These are phyloP conservation scores for Kodamaea kakaduensis DNA, from an alignment of 805 yeast genomes.

Conservation along the genomic window DNA sequence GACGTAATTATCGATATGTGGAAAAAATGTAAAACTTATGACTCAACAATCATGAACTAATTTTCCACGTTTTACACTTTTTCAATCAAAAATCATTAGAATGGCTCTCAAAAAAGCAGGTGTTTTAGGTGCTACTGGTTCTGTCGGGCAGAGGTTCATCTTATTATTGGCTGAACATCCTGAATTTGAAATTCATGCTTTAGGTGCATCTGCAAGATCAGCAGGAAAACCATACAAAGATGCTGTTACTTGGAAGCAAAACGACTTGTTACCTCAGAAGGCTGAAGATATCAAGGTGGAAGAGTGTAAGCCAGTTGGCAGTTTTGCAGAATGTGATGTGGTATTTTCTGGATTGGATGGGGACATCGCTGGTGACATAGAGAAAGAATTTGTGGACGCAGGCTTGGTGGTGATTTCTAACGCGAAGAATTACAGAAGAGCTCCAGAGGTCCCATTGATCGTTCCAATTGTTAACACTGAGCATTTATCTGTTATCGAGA, in stretches of 20 bases:
- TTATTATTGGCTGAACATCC: slow-evolving; percentile 83
- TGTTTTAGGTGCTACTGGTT: slow-evolving; percentile 96
- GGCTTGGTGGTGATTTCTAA: slow-evolving; percentile 88
- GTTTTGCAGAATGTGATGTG: slow-evolving; percentile 84
- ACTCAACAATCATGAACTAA: background rate
- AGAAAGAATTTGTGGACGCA: slow-evolving; percentile 72
- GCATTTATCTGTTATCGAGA: slow-evolving; percentile 71
- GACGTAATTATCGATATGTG: too few species aligned
- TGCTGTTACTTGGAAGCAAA: slow-evolving; percentile 94
- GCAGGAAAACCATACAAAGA: slow-evolving; percentile 85
- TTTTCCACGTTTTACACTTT: background rate
- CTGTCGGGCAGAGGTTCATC: slow-evolving; percentile 95
- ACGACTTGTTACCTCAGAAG: slow-evolving; percentile 67
- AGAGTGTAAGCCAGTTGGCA: slow-evolving; percentile 69
- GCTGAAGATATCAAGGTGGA: slow-evolving; percentile 63
- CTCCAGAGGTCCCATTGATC: slow-evolving; percentile 78
- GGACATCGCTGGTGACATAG: slow-evolving; percentile 90
- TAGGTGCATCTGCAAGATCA: slow-evolving; percentile 92
- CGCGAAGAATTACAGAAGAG: slow-evolving; percentile 94
- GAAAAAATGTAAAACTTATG: slow-evolving; percentile 1
- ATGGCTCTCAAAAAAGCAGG: slow-evolving; percentile 51
- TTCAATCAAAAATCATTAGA: background rate
- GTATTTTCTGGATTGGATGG: slow-evolving; percentile 94
- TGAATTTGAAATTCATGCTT: slow-evolving; percentile 73
- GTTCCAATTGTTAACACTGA: slow-evolving; percentile 95